phyloP scores from a whole-genome alignment of 495 filamentous ascomycete species.

The Pyronema domesticum region DNA sequence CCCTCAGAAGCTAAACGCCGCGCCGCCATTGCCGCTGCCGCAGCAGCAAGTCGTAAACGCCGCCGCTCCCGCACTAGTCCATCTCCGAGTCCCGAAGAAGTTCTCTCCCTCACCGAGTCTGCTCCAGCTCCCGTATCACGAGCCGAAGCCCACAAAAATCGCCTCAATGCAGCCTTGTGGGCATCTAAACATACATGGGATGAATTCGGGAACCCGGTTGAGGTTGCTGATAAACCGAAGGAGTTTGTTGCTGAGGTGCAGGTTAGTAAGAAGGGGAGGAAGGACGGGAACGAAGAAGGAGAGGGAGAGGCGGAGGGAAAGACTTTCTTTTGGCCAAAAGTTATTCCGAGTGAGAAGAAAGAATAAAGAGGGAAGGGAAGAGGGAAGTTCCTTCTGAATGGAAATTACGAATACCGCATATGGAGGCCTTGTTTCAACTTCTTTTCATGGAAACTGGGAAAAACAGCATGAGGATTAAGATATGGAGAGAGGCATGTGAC shows the following conservation, averaged over 20 bases:
- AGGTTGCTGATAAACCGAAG: conserved; percentile 2
- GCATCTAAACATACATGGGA: conserved; percentile 14
- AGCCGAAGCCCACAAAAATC: conserved; percentile 8
- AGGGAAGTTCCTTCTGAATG: no score
- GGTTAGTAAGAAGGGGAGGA: no score
- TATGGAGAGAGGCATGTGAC: no score
- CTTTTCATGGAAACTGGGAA: no score
- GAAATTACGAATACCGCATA: no score
- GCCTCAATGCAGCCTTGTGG: conserved; percentile 22
- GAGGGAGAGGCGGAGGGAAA: conserved; percentile 11
- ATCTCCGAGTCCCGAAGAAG: conserved; percentile 1
- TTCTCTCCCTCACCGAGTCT: background rate
- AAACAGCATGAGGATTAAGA: no score
- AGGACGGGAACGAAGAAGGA: background rate
- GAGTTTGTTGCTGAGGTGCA: conserved; percentile 6
- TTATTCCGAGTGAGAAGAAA: background rate
- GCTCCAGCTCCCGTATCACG: background rate
- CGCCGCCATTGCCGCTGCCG: background rate
- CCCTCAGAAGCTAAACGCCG: conserved; percentile 6
- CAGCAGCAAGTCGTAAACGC: conserved; percentile 5
- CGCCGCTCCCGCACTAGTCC: conserved; percentile 1
- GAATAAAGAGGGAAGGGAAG: no score
- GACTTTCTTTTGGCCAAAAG: conserved; percentile 22
- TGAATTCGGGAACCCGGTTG: conserved; percentile 12
- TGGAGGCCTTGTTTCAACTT: no score